Percentiles rank a stretch among this genome's conserved stretches.
Conservation (phyloP, 768 basidiomycete species). For the Auriculariales sp. region DNA sequence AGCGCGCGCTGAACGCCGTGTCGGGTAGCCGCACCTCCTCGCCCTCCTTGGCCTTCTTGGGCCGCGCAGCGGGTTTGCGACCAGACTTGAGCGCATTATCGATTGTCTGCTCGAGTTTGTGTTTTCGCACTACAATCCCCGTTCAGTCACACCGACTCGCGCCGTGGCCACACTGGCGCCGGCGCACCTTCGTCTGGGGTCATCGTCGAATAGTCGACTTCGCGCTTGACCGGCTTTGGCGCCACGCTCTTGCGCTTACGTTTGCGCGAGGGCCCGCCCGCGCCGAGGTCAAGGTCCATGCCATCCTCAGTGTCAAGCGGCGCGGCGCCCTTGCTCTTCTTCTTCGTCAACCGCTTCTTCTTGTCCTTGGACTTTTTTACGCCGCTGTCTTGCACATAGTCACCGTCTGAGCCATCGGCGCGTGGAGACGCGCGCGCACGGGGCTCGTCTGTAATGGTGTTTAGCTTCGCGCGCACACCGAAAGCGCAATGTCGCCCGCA, state of each 20-base stretch:
- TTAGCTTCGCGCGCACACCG: not conserved
- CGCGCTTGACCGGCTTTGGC: constrained; percentile 49
- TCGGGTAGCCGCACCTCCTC: constrained; percentile 53
- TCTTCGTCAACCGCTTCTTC: constrained; percentile 19
- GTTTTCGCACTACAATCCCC: constrained; percentile 68
- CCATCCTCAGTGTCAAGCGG: constrained; percentile 15
- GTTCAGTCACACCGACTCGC: constrained; percentile 2
- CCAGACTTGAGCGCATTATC: constrained; percentile 80
- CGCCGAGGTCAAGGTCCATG: constrained; percentile 21
- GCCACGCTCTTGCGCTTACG: constrained; percentile 37
- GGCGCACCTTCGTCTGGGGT: constrained; percentile 66
- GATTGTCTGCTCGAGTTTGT: constrained; percentile 67
- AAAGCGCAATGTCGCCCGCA: constrained; percentile 2
- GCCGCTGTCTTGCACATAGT: constrained; percentile 27
- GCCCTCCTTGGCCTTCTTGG: constrained; percentile 51
- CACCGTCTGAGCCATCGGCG: constrained; percentile 31
- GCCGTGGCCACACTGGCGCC: too few relatives aligned
- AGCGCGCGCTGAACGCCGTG: not conserved
- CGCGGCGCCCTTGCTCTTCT: constrained; percentile 13
- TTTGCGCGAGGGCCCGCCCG: constrained; percentile 24
- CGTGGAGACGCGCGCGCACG: constrained; percentile 1
- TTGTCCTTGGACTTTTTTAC: constrained; percentile 9
- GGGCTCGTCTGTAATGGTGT: not conserved
- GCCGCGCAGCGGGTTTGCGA: constrained; percentile 51
- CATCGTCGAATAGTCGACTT: constrained; percentile 51